These are phyloP conservation scores for Gossypium arboreum DNA, from an alignment of 345 rosid species.

Conservation along the genomic window DNA sequence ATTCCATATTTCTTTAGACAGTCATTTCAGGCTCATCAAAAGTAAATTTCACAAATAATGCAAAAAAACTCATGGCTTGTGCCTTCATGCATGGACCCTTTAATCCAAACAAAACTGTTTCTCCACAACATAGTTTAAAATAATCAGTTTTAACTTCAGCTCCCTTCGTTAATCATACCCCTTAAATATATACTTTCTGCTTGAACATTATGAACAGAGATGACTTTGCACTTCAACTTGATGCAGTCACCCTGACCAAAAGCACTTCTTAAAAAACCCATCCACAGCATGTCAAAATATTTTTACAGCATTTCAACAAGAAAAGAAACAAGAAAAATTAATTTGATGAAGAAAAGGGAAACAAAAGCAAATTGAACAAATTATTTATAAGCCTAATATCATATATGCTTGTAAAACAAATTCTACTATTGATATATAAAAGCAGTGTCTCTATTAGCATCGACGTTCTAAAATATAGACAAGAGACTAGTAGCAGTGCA, in stretches of 20 bases:
- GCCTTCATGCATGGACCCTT: constrained; percentile 17
- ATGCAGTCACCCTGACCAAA: constrained; percentile 45
- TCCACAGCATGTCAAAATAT: constrained; percentile 46
- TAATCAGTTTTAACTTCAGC: constrained; percentile 21
- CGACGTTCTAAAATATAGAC: background rate
- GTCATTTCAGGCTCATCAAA: constrained; percentile 18
- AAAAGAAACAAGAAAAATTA: constrained; percentile 28
- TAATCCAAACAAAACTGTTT: constrained; percentile 9
- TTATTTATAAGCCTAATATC: background rate
- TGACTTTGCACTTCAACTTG: constrained; percentile 42
- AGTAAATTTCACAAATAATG: constrained; percentile 13
- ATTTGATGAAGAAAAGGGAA: constrained; percentile 1
- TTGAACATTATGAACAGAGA: constrained; percentile 27
- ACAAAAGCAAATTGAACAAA: background rate
- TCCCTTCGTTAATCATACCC: constrained; percentile 27
- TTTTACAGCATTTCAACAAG: constrained; percentile 34
- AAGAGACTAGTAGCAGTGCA: background rate
- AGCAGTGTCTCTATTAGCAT: background rate
- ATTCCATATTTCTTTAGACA: constrained; percentile 18
- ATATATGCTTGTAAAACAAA: background rate
- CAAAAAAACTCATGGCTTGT: constrained; percentile 11
- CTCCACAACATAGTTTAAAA: constrained; percentile 14
- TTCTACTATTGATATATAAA: background rate
- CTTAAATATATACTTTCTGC: constrained; percentile 20
- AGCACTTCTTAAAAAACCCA: constrained; percentile 38